Conservation (phyloP, 495 filamentous ascomycete genomes). For the Penicillium longicatenatum region DNA sequence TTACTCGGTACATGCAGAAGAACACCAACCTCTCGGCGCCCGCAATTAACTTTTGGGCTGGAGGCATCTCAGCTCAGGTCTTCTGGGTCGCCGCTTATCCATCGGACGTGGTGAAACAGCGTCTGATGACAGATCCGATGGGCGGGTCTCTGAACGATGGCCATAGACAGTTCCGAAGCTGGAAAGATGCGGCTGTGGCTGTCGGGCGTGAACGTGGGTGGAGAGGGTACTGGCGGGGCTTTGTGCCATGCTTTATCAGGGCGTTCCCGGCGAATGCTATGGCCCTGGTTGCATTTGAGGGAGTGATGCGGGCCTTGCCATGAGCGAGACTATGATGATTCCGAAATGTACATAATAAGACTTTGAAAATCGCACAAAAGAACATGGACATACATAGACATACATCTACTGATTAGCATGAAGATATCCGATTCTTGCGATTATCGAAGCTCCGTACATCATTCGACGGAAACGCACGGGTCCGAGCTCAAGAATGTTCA, state of each 20-base stretch:
- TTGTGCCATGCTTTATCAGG: slow-evolving; percentile 87
- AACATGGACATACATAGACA: neutral
- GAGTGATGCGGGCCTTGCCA: slow-evolving; percentile 79
- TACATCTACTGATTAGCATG: too few species aligned
- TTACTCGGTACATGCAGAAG: slow-evolving; percentile 66
- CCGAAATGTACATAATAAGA: slow-evolving; percentile 3
- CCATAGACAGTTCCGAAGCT: slow-evolving; percentile 66
- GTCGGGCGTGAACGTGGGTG: slow-evolving; percentile 74
- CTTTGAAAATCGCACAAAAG: neutral
- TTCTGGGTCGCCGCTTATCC: slow-evolving; percentile 95
- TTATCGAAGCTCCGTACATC: neutral
- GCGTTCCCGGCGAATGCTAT: slow-evolving; percentile 97
- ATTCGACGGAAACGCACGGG: neutral
- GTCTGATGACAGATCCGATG: slow-evolving; percentile 93
- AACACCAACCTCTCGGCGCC: slow-evolving; percentile 74
- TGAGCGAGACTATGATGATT: slow-evolving; percentile 17
- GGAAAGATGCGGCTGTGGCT: slow-evolving; percentile 77
- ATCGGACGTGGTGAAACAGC: slow-evolving; percentile 93
- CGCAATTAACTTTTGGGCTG: slow-evolving; percentile 94
- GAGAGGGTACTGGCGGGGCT: slow-evolving; percentile 90
- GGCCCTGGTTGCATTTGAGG: slow-evolving; percentile 91
- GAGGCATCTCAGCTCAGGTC: slow-evolving; percentile 85
- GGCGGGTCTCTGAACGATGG: slow-evolving; percentile 71
- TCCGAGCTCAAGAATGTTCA: slow-evolving; percentile 23
- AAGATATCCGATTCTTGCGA: neutral